Evolutionary conservation across 1,284 basidiomycete genomes (phyloP).

Genomic region (Pseudozyma flocculosa): DNA sequence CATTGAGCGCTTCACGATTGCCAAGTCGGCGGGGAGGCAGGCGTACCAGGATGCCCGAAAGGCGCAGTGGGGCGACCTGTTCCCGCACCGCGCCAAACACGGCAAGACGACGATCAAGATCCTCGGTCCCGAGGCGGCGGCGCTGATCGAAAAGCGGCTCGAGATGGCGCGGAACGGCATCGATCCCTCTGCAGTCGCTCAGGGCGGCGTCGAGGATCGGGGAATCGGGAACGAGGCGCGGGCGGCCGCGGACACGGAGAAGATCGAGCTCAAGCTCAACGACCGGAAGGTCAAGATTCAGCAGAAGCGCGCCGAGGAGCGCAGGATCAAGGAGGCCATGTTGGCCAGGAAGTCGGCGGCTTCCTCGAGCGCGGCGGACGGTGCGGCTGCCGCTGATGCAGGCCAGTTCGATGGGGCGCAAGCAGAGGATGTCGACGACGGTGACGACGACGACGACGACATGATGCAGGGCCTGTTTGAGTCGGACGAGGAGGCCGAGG

Average conservation of each 20-base stretch:
- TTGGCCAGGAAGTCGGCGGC: no score
- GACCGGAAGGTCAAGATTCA: not conserved
- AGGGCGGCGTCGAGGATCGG: no score
- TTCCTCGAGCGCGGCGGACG: no score
- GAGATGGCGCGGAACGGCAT: not conserved
- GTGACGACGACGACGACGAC: not conserved
- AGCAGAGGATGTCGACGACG: not conserved
- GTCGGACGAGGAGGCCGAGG: not conserved
- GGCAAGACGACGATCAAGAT: not conserved
- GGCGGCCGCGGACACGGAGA: not conserved
- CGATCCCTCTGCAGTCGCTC: slow-evolving; percentile 1
- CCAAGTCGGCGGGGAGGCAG: slow-evolving; percentile 90
- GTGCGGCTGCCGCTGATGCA: no score
- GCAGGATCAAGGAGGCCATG: not conserved
- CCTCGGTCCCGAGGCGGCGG: not conserved
- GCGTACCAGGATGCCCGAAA: slow-evolving; percentile 93
- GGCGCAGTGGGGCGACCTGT: slow-evolving; percentile 87
- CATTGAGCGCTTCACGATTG: slow-evolving; percentile 85
- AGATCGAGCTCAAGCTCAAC: not conserved
- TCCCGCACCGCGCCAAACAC: slow-evolving; percentile 68
- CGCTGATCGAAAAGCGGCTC: not conserved
- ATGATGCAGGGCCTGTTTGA: not conserved
- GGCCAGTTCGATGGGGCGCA: no score
- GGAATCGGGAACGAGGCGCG: no score
- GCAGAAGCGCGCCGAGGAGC: not conserved